Evolutionary conservation across 768 basidiomycete species (phyloP).

Genomic region (Termitomyces sp.): DNA sequence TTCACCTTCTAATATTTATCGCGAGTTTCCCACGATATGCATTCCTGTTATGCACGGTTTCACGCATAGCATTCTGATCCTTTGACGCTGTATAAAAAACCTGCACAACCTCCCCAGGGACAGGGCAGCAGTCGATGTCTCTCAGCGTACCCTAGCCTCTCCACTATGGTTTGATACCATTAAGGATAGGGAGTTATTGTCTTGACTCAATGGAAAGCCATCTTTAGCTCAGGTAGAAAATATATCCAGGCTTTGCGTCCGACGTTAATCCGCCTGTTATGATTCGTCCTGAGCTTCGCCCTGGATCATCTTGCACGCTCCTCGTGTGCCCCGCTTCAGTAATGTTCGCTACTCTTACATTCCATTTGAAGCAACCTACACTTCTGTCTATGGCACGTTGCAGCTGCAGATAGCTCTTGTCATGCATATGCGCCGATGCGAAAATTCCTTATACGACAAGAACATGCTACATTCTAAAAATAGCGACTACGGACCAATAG

Average conservation of each 20-base stretch:
- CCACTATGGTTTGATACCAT: neutral
- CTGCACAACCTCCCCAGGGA: too few species aligned
- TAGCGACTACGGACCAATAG: neutral
- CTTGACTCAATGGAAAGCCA: too few species aligned
- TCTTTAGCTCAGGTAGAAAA: neutral
- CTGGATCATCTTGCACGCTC: neutral
- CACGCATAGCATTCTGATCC: too few species aligned
- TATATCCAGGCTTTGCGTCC: neutral
- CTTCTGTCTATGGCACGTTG: neutral
- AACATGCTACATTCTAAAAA: neutral
- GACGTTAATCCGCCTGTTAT: neutral
- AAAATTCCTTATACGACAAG: too few species aligned
- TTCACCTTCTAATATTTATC: too few species aligned
- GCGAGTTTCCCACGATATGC: too few species aligned
- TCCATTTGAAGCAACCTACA: neutral
- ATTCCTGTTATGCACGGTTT: too few species aligned
- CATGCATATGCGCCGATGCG: neutral
- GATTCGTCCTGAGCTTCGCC: neutral
- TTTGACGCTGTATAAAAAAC: too few species aligned
- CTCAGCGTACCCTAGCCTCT: neutral
- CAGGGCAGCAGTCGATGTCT: neutral
- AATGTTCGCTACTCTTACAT: neutral
- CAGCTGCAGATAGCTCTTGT: neutral
- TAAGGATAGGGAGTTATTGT: too few species aligned
- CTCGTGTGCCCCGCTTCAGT: too few species aligned